Percentiles rank a stretch among this genome's conserved stretches.
phyloP scores from a whole-genome alignment of 129 eudicot genomes.

The Deinandra increscens region DNA sequence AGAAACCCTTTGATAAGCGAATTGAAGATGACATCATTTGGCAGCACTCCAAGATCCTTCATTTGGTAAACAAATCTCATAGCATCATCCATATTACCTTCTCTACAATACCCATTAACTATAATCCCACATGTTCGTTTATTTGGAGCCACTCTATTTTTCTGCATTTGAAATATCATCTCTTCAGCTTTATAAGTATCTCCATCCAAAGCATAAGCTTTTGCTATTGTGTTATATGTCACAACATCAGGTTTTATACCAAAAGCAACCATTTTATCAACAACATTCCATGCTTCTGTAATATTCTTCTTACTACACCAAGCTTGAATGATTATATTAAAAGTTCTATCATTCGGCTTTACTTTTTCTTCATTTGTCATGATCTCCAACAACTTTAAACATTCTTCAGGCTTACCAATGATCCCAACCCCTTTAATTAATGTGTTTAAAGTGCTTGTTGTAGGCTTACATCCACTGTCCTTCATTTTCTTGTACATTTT shows the following conservation, averaged over 20 bases:
- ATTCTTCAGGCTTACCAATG: slow-evolving; percentile 84
- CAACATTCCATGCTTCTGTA: slow-evolving; percentile 75
- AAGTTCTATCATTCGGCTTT: slow-evolving; percentile 86
- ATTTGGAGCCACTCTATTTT: slow-evolving; percentile 59
- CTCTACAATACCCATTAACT: slow-evolving; percentile 75
- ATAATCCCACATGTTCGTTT: slow-evolving; percentile 88
- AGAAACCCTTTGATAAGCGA: slow-evolving; percentile 74
- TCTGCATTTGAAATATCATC: slow-evolving; percentile 64
- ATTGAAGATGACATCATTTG: slow-evolving; percentile 75
- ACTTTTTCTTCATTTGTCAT: slow-evolving; percentile 57
- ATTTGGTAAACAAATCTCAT: slow-evolving; percentile 70
- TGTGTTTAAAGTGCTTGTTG: slow-evolving; percentile 81
- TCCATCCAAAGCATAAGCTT: slow-evolving; percentile 76
- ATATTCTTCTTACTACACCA: slow-evolving; percentile 77
- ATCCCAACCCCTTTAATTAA: slow-evolving; percentile 84
- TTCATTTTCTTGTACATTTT: slow-evolving; percentile 72
- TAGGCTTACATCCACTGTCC: slow-evolving; percentile 77
- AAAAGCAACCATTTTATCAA: slow-evolving; percentile 58
- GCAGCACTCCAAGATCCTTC: slow-evolving; percentile 72
- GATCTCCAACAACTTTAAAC: slow-evolving; percentile 56
- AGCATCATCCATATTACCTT: slow-evolving; percentile 83
- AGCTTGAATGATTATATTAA: slow-evolving; percentile 68
- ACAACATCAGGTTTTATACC: slow-evolving; percentile 86
- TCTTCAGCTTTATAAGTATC: slow-evolving; percentile 72
- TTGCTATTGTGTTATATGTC: slow-evolving; percentile 84